Evolutionary conservation across 2,329 filamentous ascomycete genomes (phyloP).

Genomic region (Verticillium nonalfalfae): DNA sequence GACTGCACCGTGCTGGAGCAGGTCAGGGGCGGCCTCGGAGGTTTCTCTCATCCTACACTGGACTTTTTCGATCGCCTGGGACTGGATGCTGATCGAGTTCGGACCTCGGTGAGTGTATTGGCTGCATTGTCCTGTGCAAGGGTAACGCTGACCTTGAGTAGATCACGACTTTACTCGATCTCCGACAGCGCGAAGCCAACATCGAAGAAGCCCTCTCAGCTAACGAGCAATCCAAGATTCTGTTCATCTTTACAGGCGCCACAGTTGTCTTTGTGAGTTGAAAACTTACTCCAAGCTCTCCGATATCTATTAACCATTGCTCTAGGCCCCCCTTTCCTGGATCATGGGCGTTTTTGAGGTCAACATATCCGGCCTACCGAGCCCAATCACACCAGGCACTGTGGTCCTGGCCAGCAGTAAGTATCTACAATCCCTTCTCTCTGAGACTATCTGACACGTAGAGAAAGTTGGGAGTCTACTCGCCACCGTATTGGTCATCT

Average conservation of each 20-base stretch:
- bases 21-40: neutral
- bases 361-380: conserved; percentile 1
- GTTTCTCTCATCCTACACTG: conserved; percentile 8
- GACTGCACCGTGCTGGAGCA: neutral
- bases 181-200: conserved; percentile 12
- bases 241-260: conserved; percentile 11
- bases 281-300: neutral
- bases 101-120: conserved; percentile 6
- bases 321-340: conserved; percentile 7
- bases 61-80: conserved; percentile 11
- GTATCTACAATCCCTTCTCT: neutral
- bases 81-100: conserved; percentile 9
- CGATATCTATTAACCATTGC: too few species aligned
- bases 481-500: conserved; percentile 7
- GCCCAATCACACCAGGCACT: conserved; percentile 2
- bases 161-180: conserved; percentile 11
- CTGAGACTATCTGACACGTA: too few species aligned
- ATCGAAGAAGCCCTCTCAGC: conserved; percentile 12
- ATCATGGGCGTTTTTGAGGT: conserved; percentile 11
- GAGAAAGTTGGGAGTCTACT: conserved; percentile 7
- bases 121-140: too few species aligned
- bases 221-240: conserved; percentile 14
- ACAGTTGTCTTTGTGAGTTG: conserved; percentile 10
- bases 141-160: neutral
- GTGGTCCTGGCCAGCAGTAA: conserved; percentile 7